phyloP scores from a whole-genome alignment of 2,329 filamentous ascomycete genomes.

The Ascochyta rabiei region DNA sequence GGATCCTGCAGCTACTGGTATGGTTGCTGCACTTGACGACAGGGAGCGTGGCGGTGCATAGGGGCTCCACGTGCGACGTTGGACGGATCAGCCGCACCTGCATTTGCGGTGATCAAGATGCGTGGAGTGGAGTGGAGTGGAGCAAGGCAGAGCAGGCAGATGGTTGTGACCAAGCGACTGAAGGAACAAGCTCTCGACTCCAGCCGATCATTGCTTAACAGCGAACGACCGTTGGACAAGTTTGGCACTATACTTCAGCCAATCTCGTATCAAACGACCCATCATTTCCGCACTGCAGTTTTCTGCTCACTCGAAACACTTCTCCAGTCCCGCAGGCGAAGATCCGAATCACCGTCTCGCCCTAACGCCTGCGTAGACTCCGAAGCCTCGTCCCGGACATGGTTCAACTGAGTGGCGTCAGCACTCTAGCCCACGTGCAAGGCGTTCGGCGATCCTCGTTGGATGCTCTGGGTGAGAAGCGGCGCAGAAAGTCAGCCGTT shows the following conservation, averaged over 20 bases:
- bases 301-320: constrained; percentile 8
- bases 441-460: constrained; percentile 1
- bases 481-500: constrained; percentile 14
- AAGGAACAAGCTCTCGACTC: not conserved
- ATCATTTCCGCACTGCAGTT: constrained; percentile 1
- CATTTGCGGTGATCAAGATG: constrained; percentile 2
- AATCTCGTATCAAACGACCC: not conserved
- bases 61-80: constrained; percentile 12
- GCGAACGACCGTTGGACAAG: too few relatives aligned
- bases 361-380: not conserved
- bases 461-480: constrained; percentile 7
- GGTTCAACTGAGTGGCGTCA: constrained; percentile 6
- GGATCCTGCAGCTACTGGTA: not conserved
- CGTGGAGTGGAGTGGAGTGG: not conserved
- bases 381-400: not conserved
- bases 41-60: constrained; percentile 7
- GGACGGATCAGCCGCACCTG: constrained; percentile 16
- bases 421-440: not conserved
- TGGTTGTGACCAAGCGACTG: not conserved
- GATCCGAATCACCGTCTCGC: constrained; percentile 2
- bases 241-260: too few relatives aligned
- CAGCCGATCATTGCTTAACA: too few relatives aligned
- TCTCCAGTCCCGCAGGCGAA: constrained; percentile 3
- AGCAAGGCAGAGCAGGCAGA: not conserved
- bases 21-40: not conserved